These are phyloP conservation scores for Arctostaphylos glauca DNA, from an alignment of 148 eudicot genomes.

Conservation along the genomic window DNA sequence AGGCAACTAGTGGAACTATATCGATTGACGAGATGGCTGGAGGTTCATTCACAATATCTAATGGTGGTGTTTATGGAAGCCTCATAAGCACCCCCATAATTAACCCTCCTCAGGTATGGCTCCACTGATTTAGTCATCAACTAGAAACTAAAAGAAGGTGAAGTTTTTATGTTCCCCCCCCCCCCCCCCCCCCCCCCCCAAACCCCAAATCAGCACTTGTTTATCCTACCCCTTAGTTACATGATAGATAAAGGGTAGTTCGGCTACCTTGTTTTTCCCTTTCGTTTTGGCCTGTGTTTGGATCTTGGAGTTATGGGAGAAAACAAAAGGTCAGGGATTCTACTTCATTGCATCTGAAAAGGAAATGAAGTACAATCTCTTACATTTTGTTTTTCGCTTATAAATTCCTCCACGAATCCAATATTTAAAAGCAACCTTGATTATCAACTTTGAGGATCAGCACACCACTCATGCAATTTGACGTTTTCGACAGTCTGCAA, in stretches of 20 bases:
- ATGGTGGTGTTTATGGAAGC: slow-evolving; percentile 99
- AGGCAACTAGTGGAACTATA: slow-evolving; percentile 75
- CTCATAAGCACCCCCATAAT: slow-evolving; percentile 94
- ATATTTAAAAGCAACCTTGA: neutral
- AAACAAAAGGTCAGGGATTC: neutral
- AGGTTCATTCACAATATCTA: slow-evolving; percentile 88
- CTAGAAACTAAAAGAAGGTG: neutral
- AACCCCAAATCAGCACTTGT: too few relatives aligned
- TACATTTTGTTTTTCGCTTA: neutral
- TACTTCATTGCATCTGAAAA: neutral
- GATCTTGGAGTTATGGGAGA: neutral
- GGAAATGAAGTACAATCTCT: neutral
- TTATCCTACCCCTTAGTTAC: neutral
- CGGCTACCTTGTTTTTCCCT: neutral
- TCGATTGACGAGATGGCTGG: slow-evolving; percentile 98
- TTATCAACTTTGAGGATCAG: neutral
- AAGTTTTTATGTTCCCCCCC: neutral
- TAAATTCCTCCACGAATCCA: neutral
- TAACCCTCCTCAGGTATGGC: slow-evolving; percentile 90
- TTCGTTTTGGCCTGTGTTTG: neutral
- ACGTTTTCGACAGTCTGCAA: slow-evolving; percentile 42
- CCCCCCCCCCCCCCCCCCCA: too few relatives aligned
- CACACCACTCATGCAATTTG: slow-evolving; percentile 6
- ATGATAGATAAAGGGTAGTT: neutral
- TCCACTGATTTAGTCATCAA: neutral